Evolutionary conservation across 1,139 yeast species (phyloP).

Genomic region (Pichia sp.): DNA sequence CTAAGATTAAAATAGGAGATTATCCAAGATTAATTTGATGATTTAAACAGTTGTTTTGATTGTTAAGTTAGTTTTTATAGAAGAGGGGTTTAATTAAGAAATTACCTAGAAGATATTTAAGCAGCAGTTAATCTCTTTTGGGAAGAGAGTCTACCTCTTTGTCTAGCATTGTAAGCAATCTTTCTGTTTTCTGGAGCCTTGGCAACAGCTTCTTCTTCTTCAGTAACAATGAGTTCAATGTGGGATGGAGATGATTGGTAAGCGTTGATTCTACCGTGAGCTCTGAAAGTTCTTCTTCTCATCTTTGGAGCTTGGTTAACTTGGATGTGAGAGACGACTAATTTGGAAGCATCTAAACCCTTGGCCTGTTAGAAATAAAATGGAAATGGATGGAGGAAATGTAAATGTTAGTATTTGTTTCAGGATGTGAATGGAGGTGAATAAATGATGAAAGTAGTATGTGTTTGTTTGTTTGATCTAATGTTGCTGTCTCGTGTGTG

Average conservation of each 20-base stretch:
- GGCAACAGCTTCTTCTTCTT: conserved; percentile 91
- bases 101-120: conserved; percentile 23
- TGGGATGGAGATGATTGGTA: conserved; percentile 99
- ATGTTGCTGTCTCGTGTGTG: too few species aligned
- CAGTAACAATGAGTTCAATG: conserved; percentile 96
- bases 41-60: conserved; percentile 7
- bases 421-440: too few species aligned
- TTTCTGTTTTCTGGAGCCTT: conserved; percentile 87
- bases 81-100: conserved; percentile 12
- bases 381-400: conserved; percentile 3
- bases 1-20: too few species aligned
- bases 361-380: conserved; percentile 51
- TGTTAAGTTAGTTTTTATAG: conserved; percentile 13
- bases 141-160: conserved; percentile 87
- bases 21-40: neutral
- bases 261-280: conserved; percentile 99
- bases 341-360: conserved; percentile 95
- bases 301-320: conserved; percentile 99
- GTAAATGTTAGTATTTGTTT: conserved; percentile 18
- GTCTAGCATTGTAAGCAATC: conserved; percentile 81
- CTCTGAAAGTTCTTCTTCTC: conserved; percentile 99
- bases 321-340: conserved; percentile 97
- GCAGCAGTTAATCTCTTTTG: conserved; percentile 70
- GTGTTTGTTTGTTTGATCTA: too few species aligned
- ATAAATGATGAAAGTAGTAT: too few species aligned